Base-by-base conservation (phyloP, 805 yeast genomes). In the Barnettozyma wickerhamii region DNA sequence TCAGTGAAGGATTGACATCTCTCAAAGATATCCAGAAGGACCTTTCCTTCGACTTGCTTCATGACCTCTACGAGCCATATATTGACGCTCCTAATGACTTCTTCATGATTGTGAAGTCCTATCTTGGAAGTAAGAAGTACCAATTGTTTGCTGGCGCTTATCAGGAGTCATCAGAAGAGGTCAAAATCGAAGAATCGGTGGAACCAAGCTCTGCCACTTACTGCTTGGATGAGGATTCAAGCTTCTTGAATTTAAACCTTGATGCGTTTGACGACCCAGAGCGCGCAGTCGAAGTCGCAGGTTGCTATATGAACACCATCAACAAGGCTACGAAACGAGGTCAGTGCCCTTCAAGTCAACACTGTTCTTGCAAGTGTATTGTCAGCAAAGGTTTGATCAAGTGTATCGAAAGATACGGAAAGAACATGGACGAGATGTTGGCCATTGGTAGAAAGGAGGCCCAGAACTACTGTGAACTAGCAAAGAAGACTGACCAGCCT, bases 281-380 rank as follows among this genome's bases (percentile, higher is more conserved):
- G 18, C 23, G 26, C 4, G 10, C 19, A 15, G 13, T 36, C 7
- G 43, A 38, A 14, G 33, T 45, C 19, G 17, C 31, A 5, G 47
- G 42, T 10, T 47, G 49, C 15, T 40, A 26, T 19, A 14, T 47
- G 33, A 35, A 30, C n/a, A 23, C 28, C 3, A 19, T 42, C 5
- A 20, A 35, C 10, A 19, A 27, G 12, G 32, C 49, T 1, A 33
- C 27, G 3, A 29, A 17, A 5, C 18, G 30, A 15, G 40, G 42
- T 5, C 20, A 19, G n/a, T 47, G 51, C 30, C 38, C 42, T 7
- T 35, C 41, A 7, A 21, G 36, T 2, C 35, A 30, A 10, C 42
- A 40, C 20, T 45, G 51, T 15, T 28, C 41, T n/a, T 47, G 51
- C 23, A 41, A 42, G 19, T 47, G 51, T 35, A 21, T 40, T 7